Conservation (phyloP, 2,329 filamentous ascomycete genomes). For the Fusarium graminum region DNA sequence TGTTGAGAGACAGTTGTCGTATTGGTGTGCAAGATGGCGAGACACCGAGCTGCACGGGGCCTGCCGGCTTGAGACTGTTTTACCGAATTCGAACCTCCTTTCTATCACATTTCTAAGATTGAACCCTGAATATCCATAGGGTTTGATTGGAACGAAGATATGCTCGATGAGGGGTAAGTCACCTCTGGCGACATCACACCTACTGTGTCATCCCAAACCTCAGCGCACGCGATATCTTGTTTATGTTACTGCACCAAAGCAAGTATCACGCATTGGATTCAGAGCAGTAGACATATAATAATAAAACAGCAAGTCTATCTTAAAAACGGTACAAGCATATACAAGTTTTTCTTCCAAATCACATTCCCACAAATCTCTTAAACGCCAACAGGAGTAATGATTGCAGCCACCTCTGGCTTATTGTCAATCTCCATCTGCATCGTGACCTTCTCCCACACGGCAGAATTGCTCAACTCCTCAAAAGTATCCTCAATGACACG, state of each 20-base stretch:
- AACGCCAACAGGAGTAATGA: not conserved
- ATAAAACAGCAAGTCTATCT: not conserved
- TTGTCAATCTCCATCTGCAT: conserved; percentile 32
- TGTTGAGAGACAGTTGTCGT: accelerated
- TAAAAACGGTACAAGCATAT: not conserved
- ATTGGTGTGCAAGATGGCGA: not conserved
- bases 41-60: not conserved
- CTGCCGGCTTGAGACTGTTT: too few relatives aligned
- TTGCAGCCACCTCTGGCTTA: not conserved
- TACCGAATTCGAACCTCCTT: too few relatives aligned
- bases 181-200: too few relatives aligned
- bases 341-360: not conserved
- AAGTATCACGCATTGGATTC: too few relatives aligned
- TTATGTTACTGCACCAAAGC: too few relatives aligned
- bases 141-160: too few relatives aligned
- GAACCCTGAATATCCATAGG: too few relatives aligned
- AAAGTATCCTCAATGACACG: conserved; percentile 40
- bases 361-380: not conserved
- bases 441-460: conserved; percentile 37
- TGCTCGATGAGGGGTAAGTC: too few relatives aligned
- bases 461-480: conserved; percentile 22
- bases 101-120: too few relatives aligned
- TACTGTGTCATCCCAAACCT: too few relatives aligned
- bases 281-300: too few relatives aligned
- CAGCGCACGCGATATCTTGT: too few relatives aligned